phyloP scores from a whole-genome alignment of 805 yeast species.

The Dipodascopsis uninucleata region DNA sequence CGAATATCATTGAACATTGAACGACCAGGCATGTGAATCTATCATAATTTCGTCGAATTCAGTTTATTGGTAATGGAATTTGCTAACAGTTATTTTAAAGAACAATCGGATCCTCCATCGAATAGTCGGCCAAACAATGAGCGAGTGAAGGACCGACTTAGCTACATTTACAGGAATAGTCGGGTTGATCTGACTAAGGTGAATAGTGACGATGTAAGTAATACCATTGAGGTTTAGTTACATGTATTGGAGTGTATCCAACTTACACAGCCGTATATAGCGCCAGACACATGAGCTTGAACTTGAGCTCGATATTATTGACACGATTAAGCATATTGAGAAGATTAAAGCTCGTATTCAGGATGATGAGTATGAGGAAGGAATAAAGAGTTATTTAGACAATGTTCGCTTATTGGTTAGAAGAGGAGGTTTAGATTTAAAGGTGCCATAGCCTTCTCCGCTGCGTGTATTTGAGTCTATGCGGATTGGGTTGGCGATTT shows the following conservation, averaged over 20 bases:
- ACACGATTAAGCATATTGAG: constrained; percentile 9
- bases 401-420: constrained; percentile 25
- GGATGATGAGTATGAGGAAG: constrained; percentile 16
- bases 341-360: constrained; percentile 5
- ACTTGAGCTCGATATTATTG: constrained; percentile 19
- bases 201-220: constrained; percentile 8
- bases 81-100: constrained; percentile 1
- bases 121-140: constrained; percentile 2
- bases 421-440: constrained; percentile 22
- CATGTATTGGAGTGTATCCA: neutral
- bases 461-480: too few relatives aligned
- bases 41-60: neutral
- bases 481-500: too few relatives aligned
- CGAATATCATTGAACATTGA: constrained; percentile 23
- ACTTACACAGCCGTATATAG: constrained; percentile 2
- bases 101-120: constrained; percentile 5
- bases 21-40: constrained; percentile 7
- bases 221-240: neutral
- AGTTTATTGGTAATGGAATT: neutral
- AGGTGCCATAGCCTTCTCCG: too few relatives aligned
- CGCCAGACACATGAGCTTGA: constrained; percentile 21
- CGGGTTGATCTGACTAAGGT: constrained; percentile 24
- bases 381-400: constrained; percentile 18
- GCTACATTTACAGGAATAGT: constrained; percentile 13
- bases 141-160: constrained; percentile 19